Evolutionary conservation across 2,329 filamentous ascomycete species (phyloP).

Genomic region (Talaromyces sp.): DNA sequence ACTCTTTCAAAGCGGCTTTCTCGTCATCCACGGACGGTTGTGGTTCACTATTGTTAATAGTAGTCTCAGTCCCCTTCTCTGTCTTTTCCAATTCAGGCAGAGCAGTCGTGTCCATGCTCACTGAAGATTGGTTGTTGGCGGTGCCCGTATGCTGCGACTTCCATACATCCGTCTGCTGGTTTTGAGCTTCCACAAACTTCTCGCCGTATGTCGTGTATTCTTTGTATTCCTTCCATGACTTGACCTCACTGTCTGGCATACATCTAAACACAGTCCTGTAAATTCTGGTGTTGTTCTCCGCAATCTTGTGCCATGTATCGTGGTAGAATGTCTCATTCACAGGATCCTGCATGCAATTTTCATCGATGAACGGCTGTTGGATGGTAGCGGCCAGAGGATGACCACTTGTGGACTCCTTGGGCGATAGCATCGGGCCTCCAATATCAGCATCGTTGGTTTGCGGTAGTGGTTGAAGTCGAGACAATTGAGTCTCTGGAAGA

Average conservation of each 20-base stretch:
- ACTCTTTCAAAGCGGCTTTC: constrained; percentile 40
- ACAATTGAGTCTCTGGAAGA: constrained; percentile 23
- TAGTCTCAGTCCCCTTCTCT: neutral
- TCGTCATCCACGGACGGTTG: constrained; percentile 36
- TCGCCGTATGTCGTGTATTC: constrained; percentile 76
- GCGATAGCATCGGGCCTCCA: constrained; percentile 65
- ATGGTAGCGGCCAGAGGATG: constrained; percentile 63
- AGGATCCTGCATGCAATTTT: constrained; percentile 94
- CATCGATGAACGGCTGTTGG: constrained; percentile 69
- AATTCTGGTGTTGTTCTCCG: constrained; percentile 92
- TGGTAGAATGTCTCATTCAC: constrained; percentile 78
- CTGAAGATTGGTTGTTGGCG: neutral
- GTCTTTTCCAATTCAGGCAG: constrained; percentile 12
- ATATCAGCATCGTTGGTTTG: constrained; percentile 76
- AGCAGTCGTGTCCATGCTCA: neutral
- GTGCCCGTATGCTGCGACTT: constrained; percentile 9
- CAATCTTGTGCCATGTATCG: constrained; percentile 82
- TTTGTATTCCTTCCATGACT: constrained; percentile 89
- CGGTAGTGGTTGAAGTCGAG: constrained; percentile 68
- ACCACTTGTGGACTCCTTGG: constrained; percentile 32
- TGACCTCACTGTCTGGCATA: constrained; percentile 93
- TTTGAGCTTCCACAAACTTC: constrained; percentile 70
- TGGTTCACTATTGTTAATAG: neutral
- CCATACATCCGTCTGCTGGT: constrained; percentile 30
- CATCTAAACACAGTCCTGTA: constrained; percentile 93